A percentile compares a stretch with the other conserved stretches of the same genome.
phyloP scores from a whole-genome alignment of 441 rosid species.

The Cnidoscolus chayamansa region DNA sequence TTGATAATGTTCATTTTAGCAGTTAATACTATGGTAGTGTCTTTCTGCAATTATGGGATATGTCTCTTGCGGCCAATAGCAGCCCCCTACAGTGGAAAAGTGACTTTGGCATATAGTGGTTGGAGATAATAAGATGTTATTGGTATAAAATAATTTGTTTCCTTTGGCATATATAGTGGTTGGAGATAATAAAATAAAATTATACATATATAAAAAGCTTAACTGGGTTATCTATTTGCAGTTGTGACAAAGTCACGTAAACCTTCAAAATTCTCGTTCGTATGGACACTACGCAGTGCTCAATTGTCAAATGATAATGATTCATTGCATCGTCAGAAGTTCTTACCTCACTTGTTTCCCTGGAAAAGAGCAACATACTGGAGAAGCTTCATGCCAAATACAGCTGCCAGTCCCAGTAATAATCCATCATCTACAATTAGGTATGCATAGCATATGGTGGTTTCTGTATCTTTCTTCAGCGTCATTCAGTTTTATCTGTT shows the following conservation, averaged over 20 bases:
- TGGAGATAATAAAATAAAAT: background rate
- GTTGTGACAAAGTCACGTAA: conserved; percentile 46
- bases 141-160: conserved; percentile 18
- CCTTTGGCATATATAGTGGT: conserved; percentile 4
- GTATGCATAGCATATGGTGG: conserved; percentile 34
- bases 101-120: background rate
- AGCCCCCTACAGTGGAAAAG: background rate
- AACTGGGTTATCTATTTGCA: conserved; percentile 28
- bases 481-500: conserved; percentile 21
- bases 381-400: conserved; percentile 50
- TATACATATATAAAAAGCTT: conserved; percentile 3
- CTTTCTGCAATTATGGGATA: conserved; percentile 9
- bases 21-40: background rate
- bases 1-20: background rate
- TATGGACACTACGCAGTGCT: conserved; percentile 63
- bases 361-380: conserved; percentile 80
- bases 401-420: conserved; percentile 36
- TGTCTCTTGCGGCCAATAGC: background rate
- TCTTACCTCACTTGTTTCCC: conserved; percentile 75
- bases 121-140: background rate
- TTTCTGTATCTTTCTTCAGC: conserved; percentile 27
- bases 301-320: conserved; percentile 34
- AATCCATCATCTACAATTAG: conserved; percentile 58
- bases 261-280: conserved; percentile 63
- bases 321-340: conserved; percentile 38